Percentiles rank a stretch among this genome's conserved stretches.
phyloP scores from a whole-genome alignment of 2,329 filamentous ascomycete genomes.

The Epicoccum nigrum region DNA sequence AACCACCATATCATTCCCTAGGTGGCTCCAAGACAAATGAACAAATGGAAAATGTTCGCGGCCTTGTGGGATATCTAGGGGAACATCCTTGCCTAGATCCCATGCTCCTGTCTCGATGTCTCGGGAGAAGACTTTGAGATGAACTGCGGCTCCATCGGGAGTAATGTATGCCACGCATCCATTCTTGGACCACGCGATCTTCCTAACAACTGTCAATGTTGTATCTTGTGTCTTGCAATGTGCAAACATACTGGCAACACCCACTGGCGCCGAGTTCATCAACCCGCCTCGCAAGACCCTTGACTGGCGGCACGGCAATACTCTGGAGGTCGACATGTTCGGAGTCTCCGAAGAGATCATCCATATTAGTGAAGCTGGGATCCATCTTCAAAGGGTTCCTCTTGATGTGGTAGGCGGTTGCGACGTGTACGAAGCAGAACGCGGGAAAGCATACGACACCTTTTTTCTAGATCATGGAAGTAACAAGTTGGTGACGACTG shows the following conservation, averaged over 20 bases:
- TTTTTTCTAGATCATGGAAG: background rate
- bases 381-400: constrained; percentile 60
- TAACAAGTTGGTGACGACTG: constrained; percentile 6
- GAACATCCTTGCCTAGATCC: constrained; percentile 75
- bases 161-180: constrained; percentile 85
- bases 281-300: constrained; percentile 73
- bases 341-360: constrained; percentile 56
- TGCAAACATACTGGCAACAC: constrained; percentile 75
- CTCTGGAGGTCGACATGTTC: constrained; percentile 66
- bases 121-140: constrained; percentile 74
- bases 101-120: constrained; percentile 73
- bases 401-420: constrained; percentile 1
- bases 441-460: background rate
- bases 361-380: constrained; percentile 48
- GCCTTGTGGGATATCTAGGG: constrained; percentile 67
- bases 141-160: constrained; percentile 71
- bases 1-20: constrained; percentile 79
- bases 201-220: constrained; percentile 56
- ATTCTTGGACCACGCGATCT: constrained; percentile 84
- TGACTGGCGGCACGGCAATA: constrained; percentile 63
- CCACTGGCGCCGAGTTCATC: constrained; percentile 78
- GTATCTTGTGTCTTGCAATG: background rate
- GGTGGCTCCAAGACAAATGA: constrained; percentile 82
- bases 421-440: background rate
- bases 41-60: constrained; percentile 70